phyloP scores from a whole-genome alignment of 352 stramenopile species.

The Phytophthora macrochlamydospora region DNA sequence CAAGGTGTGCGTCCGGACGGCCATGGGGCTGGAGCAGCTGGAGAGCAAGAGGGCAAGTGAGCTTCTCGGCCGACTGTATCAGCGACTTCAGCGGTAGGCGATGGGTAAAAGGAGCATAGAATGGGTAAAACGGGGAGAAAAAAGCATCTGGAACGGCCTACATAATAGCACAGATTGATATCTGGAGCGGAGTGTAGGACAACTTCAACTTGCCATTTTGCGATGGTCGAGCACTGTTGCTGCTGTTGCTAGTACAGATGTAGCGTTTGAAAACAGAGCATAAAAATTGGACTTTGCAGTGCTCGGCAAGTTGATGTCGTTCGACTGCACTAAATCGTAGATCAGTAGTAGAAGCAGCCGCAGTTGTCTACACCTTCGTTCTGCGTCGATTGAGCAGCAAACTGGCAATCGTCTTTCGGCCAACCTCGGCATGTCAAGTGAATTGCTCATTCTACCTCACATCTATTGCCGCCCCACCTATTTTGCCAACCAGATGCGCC shows the following conservation, averaged over 20 bases:
- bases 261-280: too few relatives aligned
- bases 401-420: not conserved
- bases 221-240: not conserved
- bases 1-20: constrained; percentile 28
- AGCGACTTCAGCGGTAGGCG: not conserved
- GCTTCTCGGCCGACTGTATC: not conserved
- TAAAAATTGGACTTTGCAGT: too few relatives aligned
- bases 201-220: not conserved
- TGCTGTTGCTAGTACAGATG: too few relatives aligned
- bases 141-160: not conserved
- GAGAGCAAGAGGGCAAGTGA: not conserved
- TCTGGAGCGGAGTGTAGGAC: not conserved
- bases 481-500: not conserved
- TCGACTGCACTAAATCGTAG: too few relatives aligned
- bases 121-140: too few relatives aligned
- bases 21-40: not conserved
- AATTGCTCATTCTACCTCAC: not conserved
- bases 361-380: not conserved
- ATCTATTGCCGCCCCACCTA: not conserved
- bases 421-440: too few relatives aligned
- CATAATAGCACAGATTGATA: not conserved
- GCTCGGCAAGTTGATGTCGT: too few relatives aligned
- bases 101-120: not conserved
- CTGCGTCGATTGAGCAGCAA: not conserved
- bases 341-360: too few relatives aligned